These are phyloP conservation scores for Polyporus tsugae DNA, from an alignment of 1,284 basidiomycete species.

Conservation along the genomic window DNA sequence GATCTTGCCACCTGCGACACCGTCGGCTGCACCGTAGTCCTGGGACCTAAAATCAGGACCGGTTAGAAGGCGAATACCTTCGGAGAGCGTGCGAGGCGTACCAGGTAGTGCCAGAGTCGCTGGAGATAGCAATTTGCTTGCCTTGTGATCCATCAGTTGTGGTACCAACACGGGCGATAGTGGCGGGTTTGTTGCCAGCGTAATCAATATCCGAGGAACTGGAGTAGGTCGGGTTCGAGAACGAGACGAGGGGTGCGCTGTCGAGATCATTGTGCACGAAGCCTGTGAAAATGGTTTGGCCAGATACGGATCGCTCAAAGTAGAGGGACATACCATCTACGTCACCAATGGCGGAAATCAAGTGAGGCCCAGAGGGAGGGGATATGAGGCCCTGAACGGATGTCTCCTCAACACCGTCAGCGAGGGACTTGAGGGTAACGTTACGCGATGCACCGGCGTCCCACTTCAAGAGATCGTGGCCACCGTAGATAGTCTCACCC, in stretches of 20 bases:
- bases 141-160: slow-evolving; percentile 46
- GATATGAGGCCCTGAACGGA: slow-evolving; percentile 64
- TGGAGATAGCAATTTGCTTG: slow-evolving; percentile 65
- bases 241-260: slow-evolving; percentile 50
- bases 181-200: slow-evolving; percentile 61
- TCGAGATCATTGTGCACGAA: slow-evolving; percentile 58
- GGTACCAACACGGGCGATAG: slow-evolving; percentile 59
- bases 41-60: slow-evolving; percentile 43
- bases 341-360: slow-evolving; percentile 69
- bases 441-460: slow-evolving; percentile 57
- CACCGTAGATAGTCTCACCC: slow-evolving; percentile 65
- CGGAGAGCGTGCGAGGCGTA: slow-evolving; percentile 22
- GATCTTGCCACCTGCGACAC: slow-evolving; percentile 61
- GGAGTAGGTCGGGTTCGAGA: slow-evolving; percentile 59
- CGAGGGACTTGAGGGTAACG: slow-evolving; percentile 64
- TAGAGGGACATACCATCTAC: slow-evolving; percentile 52
- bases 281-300: slow-evolving; percentile 27
- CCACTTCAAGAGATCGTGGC: slow-evolving; percentile 63
- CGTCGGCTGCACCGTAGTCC: slow-evolving; percentile 61
- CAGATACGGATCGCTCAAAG: neutral
- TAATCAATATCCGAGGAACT: slow-evolving; percentile 63
- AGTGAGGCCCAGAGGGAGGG: slow-evolving; percentile 52
- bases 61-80: neutral
- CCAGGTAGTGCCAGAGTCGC: slow-evolving; percentile 63
- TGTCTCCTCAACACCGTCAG: slow-evolving; percentile 72